phyloP scores from a whole-genome alignment of 441 rosid species.

The Eruca vesicaria region DNA sequence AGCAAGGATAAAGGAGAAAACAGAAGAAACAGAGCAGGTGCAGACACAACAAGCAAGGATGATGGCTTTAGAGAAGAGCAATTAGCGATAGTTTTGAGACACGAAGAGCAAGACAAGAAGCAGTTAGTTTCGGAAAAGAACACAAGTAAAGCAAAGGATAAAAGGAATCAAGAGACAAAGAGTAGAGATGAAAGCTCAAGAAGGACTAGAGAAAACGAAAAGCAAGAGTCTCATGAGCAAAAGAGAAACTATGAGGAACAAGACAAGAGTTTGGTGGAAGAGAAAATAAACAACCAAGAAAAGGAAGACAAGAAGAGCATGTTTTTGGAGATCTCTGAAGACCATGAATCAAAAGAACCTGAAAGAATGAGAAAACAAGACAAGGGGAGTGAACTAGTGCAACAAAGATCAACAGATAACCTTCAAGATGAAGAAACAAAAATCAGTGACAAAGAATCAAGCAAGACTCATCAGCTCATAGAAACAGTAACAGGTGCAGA shows the following conservation, averaged over 20 bases:
- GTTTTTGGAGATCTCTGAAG: background rate
- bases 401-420: background rate
- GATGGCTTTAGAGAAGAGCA: too few relatives aligned
- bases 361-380: slow-evolving; percentile 3
- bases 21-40: slow-evolving; percentile 14
- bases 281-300: slow-evolving; percentile 2
- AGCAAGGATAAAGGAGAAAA: background rate
- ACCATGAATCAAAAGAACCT: background rate
- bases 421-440: slow-evolving; percentile 3
- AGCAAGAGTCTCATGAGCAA: background rate
- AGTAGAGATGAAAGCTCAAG: slow-evolving; percentile 7
- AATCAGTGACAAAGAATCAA: slow-evolving; percentile 8
- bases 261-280: background rate
- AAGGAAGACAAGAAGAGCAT: background rate
- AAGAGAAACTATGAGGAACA: background rate
- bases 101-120: too few relatives aligned
- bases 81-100: too few relatives aligned
- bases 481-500: slow-evolving; percentile 20
- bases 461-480: slow-evolving; percentile 16
- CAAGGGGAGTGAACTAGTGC: background rate
- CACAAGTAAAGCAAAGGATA: background rate
- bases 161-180: background rate
- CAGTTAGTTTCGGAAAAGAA: background rate
- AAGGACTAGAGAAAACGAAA: background rate
- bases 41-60: slow-evolving; percentile 24